Evolutionary conservation across 2,329 filamentous ascomycete species (phyloP).

Genomic region (Trichoderma pleuroti): DNA sequence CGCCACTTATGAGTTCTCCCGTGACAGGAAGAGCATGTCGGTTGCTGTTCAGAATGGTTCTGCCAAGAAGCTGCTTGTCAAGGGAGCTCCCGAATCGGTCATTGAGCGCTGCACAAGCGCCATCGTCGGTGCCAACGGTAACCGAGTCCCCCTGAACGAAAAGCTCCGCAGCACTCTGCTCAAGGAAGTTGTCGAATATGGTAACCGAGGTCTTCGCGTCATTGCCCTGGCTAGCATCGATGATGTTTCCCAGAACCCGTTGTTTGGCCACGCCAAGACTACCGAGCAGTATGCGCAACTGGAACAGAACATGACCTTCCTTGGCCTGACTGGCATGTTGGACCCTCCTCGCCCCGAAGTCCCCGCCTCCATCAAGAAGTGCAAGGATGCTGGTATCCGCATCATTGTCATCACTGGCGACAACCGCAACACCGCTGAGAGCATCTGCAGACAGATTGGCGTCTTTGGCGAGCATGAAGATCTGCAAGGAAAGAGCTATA

Average conservation of each 20-base stretch:
- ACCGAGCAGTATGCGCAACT: constrained; percentile 80
- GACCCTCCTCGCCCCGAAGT: constrained; percentile 95
- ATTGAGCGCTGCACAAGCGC: constrained; percentile 86
- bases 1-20: constrained; percentile 92
- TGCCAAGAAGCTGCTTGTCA: constrained; percentile 81
- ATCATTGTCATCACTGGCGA: constrained; percentile 98
- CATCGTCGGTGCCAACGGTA: constrained; percentile 73
- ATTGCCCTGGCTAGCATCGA: constrained; percentile 88
- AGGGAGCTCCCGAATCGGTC: constrained; percentile 92
- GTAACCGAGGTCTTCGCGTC: constrained; percentile 86
- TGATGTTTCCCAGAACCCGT: constrained; percentile 65
- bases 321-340: constrained; percentile 93
- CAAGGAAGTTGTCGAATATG: constrained; percentile 82
- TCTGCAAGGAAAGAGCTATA: constrained; percentile 87
- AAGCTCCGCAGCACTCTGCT: constrained; percentile 67
- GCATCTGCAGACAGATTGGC: constrained; percentile 95
- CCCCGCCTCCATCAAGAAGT: constrained; percentile 77
- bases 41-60: constrained; percentile 73
- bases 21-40: constrained; percentile 99
- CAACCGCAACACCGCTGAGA: constrained; percentile 95
- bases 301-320: constrained; percentile 90
- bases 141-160: constrained; percentile 67
- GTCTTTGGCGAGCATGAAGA: constrained; percentile 82
- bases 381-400: constrained; percentile 88
- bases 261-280: constrained; percentile 72